phyloP scores from a whole-genome alignment of 306 rosid genomes.

The Mimosa pudica region DNA sequence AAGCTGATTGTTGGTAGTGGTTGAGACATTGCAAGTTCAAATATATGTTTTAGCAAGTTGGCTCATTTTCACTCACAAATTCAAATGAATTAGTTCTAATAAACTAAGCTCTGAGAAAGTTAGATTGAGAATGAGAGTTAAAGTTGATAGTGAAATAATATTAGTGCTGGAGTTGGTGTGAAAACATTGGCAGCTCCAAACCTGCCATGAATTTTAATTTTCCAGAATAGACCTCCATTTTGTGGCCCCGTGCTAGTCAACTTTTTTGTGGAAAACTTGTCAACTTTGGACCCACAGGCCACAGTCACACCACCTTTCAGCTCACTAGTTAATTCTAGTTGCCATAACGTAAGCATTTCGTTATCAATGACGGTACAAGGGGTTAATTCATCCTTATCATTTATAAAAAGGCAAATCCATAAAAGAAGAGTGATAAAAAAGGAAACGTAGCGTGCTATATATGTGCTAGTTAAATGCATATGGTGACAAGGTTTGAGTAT shows the following conservation, averaged over 20 bases:
- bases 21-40: neutral
- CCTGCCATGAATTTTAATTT: conserved; percentile 1
- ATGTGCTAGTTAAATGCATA: neutral
- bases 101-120: neutral
- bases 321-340: neutral
- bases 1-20: neutral
- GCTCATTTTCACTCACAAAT: neutral
- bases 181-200: conserved; percentile 6
- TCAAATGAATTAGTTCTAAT: neutral
- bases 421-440: no score
- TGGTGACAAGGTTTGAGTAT: neutral
- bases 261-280: neutral
- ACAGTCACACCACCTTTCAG: neutral
- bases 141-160: neutral
- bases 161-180: conserved; percentile 6
- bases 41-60: neutral
- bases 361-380: neutral
- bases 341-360: neutral
- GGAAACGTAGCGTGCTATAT: no score
- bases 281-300: neutral
- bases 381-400: neutral
- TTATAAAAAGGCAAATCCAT: neutral
- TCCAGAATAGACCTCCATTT: neutral
- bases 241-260: neutral
- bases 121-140: conserved; percentile 30